Base-by-base conservation (phyloP, 257 asterid species). In the Salvia miltiorrhiza region DNA sequence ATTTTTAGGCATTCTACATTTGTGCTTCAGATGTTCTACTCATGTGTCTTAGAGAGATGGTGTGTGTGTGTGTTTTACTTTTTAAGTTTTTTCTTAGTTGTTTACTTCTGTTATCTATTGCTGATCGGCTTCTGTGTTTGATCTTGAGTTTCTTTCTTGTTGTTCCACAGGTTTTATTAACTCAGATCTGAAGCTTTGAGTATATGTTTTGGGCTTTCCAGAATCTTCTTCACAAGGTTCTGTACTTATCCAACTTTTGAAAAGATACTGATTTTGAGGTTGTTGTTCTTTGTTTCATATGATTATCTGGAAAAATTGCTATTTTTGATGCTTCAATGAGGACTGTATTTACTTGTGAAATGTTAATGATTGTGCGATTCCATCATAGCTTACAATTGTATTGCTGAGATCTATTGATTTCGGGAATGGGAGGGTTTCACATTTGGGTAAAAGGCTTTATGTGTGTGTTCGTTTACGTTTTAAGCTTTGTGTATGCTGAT, bases 141-240 rank as follows among this genome's bases (percentile, higher is more conserved):
- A 74, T 78, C 73, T 65, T 19, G 19, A 37, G 61, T 78, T 63
- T 69, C 26, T 40, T 30, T 37, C 26, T 49, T 58, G 60, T 57
- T 63, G 14, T 77, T 44, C 19, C 62, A 63, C 77, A 78, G 84
- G 74, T 75, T 77, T 76, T 76, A 28, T 48, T 70, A 55, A 16
- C 81, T 77, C 93, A 80, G 93, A 88, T 88, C 96, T 88, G 90
- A 74, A 68, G 76, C 75, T 69, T 65, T 77, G 73, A 62, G 32
- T 73, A 80, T 67, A 33, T 52, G 75, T 71, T 70, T 68, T 61
- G 79, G 86, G 74, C 53, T 71, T 71, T 32, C 66, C 41, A 45
- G 41, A 28, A 53, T 58, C 69, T 69, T 67, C 58, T 77, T 53
- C 47, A 23, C 44, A 54, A 60, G 76, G 76, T 79, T 63, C 63